A percentile compares a stretch with the other conserved stretches of the same genome.
Conservation (phyloP, 2,329 filamentous ascomycete species). For the Scytalidium sp. region DNA sequence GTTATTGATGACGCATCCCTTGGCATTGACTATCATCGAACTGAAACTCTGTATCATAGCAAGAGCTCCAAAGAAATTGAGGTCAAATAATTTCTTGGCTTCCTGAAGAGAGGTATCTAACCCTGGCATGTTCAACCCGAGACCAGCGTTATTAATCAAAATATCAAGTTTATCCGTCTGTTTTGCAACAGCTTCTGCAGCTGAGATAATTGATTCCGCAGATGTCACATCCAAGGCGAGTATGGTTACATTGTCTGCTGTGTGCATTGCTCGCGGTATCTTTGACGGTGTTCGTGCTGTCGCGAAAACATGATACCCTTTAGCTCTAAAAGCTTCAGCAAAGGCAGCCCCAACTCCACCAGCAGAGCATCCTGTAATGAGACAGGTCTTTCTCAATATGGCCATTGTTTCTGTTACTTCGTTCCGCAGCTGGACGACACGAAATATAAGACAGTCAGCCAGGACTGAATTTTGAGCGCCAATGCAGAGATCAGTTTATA, state of each 20-base stretch:
- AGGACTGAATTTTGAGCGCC: no score
- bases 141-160: constrained; percentile 43
- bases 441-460: no score
- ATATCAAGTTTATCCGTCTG: constrained; percentile 37
- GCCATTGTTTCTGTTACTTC: no score
- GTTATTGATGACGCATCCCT: constrained; percentile 27
- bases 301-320: constrained; percentile 35
- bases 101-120: constrained; percentile 29
- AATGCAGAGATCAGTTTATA: no score
- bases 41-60: constrained; percentile 26
- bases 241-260: constrained; percentile 32
- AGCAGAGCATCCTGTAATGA: constrained; percentile 37
- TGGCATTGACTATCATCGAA: constrained; percentile 26
- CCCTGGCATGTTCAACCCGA: constrained; percentile 25
- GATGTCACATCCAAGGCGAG: constrained; percentile 39
- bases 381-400: constrained; percentile 18
- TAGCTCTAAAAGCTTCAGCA: constrained; percentile 30
- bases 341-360: constrained; percentile 37
- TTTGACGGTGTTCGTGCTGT: constrained; percentile 33
- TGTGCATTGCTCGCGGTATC: no score
- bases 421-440: no score
- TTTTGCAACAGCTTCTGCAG: constrained; percentile 27
- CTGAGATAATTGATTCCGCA: constrained; percentile 28
- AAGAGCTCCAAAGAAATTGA: constrained; percentile 27
- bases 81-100: constrained; percentile 28